Evolutionary conservation across 805 yeast species (phyloP).

Genomic region (Wickerhamiella siamensis): DNA sequence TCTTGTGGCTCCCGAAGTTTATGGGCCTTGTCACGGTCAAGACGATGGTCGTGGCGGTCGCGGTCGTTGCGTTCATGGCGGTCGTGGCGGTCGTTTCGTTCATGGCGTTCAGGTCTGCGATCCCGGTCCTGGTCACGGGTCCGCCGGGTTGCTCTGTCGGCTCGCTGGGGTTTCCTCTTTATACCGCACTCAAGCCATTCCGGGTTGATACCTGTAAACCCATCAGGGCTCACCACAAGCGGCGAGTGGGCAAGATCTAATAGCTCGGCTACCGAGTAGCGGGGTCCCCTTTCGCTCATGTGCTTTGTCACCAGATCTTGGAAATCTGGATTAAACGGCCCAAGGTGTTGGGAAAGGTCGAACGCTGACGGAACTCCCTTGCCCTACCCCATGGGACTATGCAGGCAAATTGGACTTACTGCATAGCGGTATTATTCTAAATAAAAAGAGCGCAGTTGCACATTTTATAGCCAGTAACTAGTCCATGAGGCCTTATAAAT

Average conservation of each 20-base stretch:
- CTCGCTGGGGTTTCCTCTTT: neutral
- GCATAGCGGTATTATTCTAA: no score
- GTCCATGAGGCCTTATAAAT: no score
- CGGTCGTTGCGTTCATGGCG: neutral
- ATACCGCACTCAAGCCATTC: slow-evolving; percentile 2
- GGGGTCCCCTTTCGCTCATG: slow-evolving; percentile 2
- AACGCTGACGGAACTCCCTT: no score
- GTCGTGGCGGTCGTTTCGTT: slow-evolving; percentile 2
- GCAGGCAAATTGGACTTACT: no score
- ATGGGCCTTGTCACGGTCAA: neutral
- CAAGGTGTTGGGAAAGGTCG: no score
- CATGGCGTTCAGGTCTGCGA: neutral
- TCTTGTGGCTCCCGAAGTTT: slow-evolving; percentile 8
- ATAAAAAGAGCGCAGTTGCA: no score
- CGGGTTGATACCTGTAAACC: slow-evolving; percentile 4
- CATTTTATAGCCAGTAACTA: no score
- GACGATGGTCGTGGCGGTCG: neutral
- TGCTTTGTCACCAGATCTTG: neutral
- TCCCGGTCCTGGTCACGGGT: slow-evolving; percentile 6
- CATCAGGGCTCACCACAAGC: slow-evolving; percentile 15
- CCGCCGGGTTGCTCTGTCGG: slow-evolving; percentile 1
- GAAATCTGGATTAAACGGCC: no score
- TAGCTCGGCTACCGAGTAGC: slow-evolving; percentile 14
- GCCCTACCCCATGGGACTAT: no score
- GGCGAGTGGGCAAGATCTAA: slow-evolving; percentile 17